Conservation (phyloP, 2,329 filamentous ascomycete genomes). For the Amauroascus niger region DNA sequence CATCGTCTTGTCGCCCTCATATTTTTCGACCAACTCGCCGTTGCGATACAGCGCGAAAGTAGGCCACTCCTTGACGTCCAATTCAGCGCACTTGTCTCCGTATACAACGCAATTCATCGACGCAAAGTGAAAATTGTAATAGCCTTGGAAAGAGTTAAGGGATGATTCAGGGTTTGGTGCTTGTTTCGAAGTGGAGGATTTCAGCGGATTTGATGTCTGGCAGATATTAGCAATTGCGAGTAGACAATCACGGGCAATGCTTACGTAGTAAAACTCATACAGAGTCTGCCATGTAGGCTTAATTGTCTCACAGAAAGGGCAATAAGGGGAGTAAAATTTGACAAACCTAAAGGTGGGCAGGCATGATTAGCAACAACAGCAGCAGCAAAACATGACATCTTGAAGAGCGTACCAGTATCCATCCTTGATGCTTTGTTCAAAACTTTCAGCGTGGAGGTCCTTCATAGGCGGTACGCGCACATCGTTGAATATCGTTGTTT, state of each 20-base stretch:
- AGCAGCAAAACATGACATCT: neutral
- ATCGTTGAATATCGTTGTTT: constrained; percentile 42
- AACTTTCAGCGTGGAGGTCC: constrained; percentile 41
- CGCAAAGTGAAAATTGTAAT: constrained; percentile 83
- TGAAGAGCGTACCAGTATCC: constrained; percentile 40
- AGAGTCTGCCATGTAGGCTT: constrained; percentile 82
- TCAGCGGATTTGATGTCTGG: constrained; percentile 66
- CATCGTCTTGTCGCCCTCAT: constrained; percentile 60
- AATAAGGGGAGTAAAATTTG: constrained; percentile 45
- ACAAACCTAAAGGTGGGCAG: constrained; percentile 38
- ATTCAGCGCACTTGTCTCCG: constrained; percentile 62
- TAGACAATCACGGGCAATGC: constrained; percentile 13
- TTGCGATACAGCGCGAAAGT: constrained; percentile 72
- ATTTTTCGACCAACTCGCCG: constrained; percentile 55
- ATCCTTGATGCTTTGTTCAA: constrained; percentile 41
- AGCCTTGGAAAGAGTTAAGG: constrained; percentile 62
- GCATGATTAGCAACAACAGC: neutral
- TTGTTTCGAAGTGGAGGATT: constrained; percentile 39
- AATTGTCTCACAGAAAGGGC: constrained; percentile 64
- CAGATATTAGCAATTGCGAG: constrained; percentile 19
- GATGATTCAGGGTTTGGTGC: constrained; percentile 42
- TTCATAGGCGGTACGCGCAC: constrained; percentile 43
- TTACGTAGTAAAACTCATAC: constrained; percentile 76
- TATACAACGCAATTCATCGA: constrained; percentile 77
- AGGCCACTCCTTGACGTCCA: constrained; percentile 62